Evolutionary conservation across 1,139 yeast species (phyloP).

Genomic region (Pichia sp.): DNA sequence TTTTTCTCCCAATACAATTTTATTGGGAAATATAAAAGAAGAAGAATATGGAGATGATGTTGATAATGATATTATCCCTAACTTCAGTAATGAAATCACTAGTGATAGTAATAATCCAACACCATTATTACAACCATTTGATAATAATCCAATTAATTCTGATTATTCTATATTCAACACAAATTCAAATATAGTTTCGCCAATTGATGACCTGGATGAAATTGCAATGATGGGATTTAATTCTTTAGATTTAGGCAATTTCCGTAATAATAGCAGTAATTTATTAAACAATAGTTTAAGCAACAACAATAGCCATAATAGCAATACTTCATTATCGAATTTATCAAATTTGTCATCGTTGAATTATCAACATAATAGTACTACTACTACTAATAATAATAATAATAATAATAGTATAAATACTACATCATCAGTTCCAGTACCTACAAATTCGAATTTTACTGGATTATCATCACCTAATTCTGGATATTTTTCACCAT

Average conservation of each 20-base stretch:
- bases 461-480: neutral
- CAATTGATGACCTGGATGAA: slow-evolving; percentile 12
- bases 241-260: slow-evolving; percentile 24
- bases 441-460: neutral
- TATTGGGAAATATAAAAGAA: slow-evolving; percentile 10
- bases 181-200: slow-evolving; percentile 12
- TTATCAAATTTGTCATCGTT: no score
- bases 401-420: neutral
- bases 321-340: no score
- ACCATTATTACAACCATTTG: no score
- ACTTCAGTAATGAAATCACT: neutral
- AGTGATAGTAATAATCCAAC: neutral
- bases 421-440: neutral
- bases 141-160: no score
- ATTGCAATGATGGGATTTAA: slow-evolving; percentile 17
- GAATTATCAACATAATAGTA: slow-evolving; percentile 1
- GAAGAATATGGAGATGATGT: slow-evolving; percentile 15
- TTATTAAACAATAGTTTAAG: no score
- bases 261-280: slow-evolving; percentile 8
- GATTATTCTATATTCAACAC: slow-evolving; percentile 3
- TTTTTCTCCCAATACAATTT: slow-evolving; percentile 14
- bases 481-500: slow-evolving; percentile 9
- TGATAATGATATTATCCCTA: neutral
- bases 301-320: no score
- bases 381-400: neutral